Conservation (phyloP, 2,329 filamentous ascomycete species). For the Fusarium xyrophilum region DNA sequence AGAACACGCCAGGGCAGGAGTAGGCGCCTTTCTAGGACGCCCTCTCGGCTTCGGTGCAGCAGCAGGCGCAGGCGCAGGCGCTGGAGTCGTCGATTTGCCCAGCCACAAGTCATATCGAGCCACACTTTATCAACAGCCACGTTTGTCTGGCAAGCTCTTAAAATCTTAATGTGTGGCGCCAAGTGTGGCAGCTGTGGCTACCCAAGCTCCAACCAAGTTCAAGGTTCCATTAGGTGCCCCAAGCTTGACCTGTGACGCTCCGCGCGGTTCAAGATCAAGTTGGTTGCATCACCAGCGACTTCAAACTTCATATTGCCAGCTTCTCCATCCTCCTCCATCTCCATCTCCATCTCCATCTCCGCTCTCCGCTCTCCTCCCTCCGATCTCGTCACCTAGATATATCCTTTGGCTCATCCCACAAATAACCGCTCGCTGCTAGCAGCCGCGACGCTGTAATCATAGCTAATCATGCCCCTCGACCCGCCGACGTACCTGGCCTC, state of each 20-base stretch:
- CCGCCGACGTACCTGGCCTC: constrained; percentile 84
- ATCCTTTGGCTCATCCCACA: constrained; percentile 15
- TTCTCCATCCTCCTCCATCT: constrained; percentile 21
- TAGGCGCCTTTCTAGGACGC: too few species aligned
- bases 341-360: constrained; percentile 10
- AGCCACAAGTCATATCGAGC: background rate
- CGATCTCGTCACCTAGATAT: constrained; percentile 4
- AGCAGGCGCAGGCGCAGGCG: too few species aligned
- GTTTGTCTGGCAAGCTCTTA: background rate
- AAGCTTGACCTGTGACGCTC: constrained; percentile 38
- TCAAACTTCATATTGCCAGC: constrained; percentile 39
- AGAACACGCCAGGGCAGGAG: background rate
- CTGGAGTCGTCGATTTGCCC: too few species aligned
- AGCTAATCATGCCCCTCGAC: constrained; percentile 79
- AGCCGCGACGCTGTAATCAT: constrained; percentile 41
- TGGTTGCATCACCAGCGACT: constrained; percentile 44
- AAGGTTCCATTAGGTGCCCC: background rate
- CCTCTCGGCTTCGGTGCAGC: too few species aligned
- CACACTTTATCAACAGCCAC: background rate
- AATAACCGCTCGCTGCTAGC: constrained; percentile 32
- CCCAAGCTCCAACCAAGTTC: constrained; percentile 30
- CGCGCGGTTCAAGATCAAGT: constrained; percentile 32
- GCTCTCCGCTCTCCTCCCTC: constrained; percentile 7
- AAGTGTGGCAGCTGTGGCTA: constrained; percentile 37
- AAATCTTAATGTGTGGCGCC: constrained; percentile 20